Conservation (phyloP, 2,329 filamentous ascomycete genomes). For the Cytospora piceicola region DNA sequence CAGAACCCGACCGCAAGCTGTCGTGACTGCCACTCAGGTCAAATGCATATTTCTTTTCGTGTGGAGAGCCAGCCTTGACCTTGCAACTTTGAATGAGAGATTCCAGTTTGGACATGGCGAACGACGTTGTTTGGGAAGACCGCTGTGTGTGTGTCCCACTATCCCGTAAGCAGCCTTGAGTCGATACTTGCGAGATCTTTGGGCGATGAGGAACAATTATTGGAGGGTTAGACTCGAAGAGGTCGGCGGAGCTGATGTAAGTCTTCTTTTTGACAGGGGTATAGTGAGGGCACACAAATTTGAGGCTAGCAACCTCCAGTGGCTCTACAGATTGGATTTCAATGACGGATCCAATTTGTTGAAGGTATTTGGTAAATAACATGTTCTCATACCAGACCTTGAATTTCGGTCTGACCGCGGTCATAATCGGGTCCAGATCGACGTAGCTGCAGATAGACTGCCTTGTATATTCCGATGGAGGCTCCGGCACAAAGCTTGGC, state of each 20-base stretch:
- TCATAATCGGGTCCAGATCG: constrained; percentile 30
- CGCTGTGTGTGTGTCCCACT: neutral
- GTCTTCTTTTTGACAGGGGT: neutral
- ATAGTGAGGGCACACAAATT: neutral
- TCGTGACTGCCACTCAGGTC: neutral
- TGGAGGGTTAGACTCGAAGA: neutral
- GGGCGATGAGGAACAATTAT: neutral
- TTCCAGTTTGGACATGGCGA: neutral
- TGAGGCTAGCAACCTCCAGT: neutral
- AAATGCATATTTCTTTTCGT: neutral
- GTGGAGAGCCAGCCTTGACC: neutral
- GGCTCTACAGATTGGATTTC: neutral
- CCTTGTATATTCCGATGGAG: neutral
- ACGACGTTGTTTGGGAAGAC: neutral
- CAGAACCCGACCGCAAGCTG: neutral
- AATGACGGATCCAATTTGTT: constrained; percentile 17
- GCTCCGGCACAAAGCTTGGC: constrained; percentile 1
- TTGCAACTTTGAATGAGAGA: neutral
- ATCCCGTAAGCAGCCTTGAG: neutral
- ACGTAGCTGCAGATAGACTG: constrained; percentile 27
- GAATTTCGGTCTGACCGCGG: constrained; percentile 25
- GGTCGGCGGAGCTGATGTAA: neutral
- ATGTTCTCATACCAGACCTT: constrained; percentile 37
- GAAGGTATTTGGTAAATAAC: constrained; percentile 35
- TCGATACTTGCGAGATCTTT: neutral